phyloP scores from a whole-genome alignment of 1,284 basidiomycete species.

The Sporisorium reilianum region DNA sequence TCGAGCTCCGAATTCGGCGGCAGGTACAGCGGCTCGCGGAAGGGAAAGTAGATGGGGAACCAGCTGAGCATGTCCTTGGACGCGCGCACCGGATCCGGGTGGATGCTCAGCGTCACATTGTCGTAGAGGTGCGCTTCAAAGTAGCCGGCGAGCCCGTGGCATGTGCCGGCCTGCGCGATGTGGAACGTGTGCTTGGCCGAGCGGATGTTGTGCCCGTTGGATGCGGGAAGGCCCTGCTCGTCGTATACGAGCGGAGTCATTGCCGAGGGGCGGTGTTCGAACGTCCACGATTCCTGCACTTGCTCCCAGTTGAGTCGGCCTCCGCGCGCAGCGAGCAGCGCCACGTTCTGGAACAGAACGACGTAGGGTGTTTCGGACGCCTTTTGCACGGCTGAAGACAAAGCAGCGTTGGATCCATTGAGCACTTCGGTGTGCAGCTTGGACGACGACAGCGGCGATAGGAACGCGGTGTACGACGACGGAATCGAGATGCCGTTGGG shows the following conservation, averaged over 20 bases:
- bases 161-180: conserved; percentile 91
- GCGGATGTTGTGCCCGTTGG: conserved; percentile 71
- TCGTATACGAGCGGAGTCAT: conserved; percentile 53
- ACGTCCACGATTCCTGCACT: conserved; percentile 97
- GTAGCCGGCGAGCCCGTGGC: conserved; percentile 97
- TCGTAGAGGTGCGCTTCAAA: conserved; percentile 95
- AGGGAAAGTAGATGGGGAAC: conserved; percentile 97
- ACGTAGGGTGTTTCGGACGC: conserved; percentile 92
- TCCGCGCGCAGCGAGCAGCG: conserved; percentile 71
- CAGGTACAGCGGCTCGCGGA: conserved; percentile 86
- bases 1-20: conserved; percentile 91
- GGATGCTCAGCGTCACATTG: conserved; percentile 89
- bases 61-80: conserved; percentile 95
- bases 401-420: conserved; percentile 33
- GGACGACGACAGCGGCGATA: conserved; percentile 91
- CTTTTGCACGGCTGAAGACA: conserved; percentile 70
- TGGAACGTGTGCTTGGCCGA: conserved; percentile 77
- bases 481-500: conserved; percentile 93
- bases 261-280: conserved; percentile 77
- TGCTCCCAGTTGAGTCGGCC: conserved; percentile 75
- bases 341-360: conserved; percentile 92
- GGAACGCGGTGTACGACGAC: conserved; percentile 90
- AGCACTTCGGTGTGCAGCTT: conserved; percentile 75
- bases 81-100: conserved; percentile 83
- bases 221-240: conserved; percentile 67